phyloP scores from a whole-genome alignment of 164 flowering plant species.

The Stephania yunnanensis region DNA sequence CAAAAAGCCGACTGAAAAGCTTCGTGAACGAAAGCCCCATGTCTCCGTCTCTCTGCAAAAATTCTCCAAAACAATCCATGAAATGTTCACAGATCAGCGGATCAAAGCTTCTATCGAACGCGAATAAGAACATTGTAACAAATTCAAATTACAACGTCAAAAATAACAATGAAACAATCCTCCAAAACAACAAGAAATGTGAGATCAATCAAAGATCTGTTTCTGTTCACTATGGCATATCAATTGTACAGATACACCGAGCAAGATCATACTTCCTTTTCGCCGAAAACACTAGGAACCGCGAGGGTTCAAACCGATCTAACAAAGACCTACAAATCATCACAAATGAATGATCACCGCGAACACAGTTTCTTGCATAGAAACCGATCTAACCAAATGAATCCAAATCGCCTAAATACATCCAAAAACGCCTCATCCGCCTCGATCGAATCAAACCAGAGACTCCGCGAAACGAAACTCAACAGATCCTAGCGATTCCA shows the following conservation, averaged over 20 bases:
- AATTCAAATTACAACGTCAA: not conserved
- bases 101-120: not conserved
- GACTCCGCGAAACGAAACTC: not conserved
- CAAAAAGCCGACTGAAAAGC: constrained; percentile 58
- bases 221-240: no score
- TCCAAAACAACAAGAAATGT: not conserved
- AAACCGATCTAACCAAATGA: not conserved
- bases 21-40: constrained; percentile 62
- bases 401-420: not conserved
- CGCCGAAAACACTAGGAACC: no score
- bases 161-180: not conserved
- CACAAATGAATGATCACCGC: not conserved
- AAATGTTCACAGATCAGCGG: not conserved
- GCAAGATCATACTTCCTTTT: no score
- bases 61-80: not conserved
- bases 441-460: not conserved
- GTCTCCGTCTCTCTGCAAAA: constrained; percentile 2
- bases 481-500: not conserved
- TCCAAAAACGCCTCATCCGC: not conserved
- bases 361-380: not conserved
- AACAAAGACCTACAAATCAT: not conserved
- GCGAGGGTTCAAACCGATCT: no score
- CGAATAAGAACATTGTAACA: not conserved
- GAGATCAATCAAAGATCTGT: not conserved
- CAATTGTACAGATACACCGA: no score